Conservation (phyloP, 495 filamentous ascomycete genomes). For the Penicillium canescens region DNA sequence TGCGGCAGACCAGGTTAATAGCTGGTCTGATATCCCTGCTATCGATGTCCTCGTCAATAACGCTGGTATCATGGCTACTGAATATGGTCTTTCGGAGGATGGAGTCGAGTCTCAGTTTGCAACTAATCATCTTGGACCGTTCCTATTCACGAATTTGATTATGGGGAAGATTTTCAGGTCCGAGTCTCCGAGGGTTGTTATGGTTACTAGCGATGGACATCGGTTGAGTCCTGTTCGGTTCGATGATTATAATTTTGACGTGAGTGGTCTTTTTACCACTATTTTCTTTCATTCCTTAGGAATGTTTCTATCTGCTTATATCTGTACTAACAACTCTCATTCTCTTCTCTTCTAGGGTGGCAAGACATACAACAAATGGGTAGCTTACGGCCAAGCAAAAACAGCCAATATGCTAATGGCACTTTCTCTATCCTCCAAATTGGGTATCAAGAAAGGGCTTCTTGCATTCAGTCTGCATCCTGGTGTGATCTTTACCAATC, state of each 20-base stretch:
- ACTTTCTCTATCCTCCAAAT: constrained; percentile 41
- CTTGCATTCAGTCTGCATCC: constrained; percentile 45
- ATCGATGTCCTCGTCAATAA: constrained; percentile 73
- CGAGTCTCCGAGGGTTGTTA: constrained; percentile 23
- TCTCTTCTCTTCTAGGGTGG: constrained; percentile 34
- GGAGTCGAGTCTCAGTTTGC: constrained; percentile 57
- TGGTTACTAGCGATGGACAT: constrained; percentile 40
- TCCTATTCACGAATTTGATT: constrained; percentile 59
- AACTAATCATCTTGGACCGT: constrained; percentile 58
- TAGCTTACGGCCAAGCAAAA: constrained; percentile 58
- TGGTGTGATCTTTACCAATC: constrained; percentile 35
- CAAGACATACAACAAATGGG: constrained; percentile 48
- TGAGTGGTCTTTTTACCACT: constrained; percentile 1
- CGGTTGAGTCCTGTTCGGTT: constrained; percentile 42
- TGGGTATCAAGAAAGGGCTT: constrained; percentile 27
- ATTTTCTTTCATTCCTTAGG: neutral
- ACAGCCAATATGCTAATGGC: constrained; percentile 60
- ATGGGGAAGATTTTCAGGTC: constrained; percentile 43
- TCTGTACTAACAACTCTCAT: neutral
- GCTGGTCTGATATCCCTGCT: constrained; percentile 41
- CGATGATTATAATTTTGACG: constrained; percentile 57
- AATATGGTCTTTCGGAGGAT: constrained; percentile 32
- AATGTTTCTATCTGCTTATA: too few relatives aligned
- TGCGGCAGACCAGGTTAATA: constrained; percentile 50
- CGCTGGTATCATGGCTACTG: constrained; percentile 63